These are phyloP conservation scores for Polyporus tsugae DNA, from an alignment of 1,284 basidiomycete genomes.

Conservation along the genomic window DNA sequence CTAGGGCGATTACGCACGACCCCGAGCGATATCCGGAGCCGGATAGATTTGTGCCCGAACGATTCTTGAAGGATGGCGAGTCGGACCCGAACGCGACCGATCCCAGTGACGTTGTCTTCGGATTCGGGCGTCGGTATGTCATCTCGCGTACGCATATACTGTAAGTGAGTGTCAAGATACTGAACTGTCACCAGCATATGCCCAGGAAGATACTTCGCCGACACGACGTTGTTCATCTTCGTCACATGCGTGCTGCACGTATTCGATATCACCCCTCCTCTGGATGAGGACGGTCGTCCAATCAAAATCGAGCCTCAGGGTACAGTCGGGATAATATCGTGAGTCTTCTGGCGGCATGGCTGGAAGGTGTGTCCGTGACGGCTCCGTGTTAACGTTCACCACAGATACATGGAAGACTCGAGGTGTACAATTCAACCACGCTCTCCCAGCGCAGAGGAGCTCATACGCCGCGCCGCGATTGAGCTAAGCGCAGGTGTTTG, in stretches of 20 bases:
- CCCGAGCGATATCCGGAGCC: constrained; percentile 13
- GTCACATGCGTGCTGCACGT: neutral
- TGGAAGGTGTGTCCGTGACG: neutral
- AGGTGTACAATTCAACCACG: neutral
- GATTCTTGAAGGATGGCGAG: constrained; percentile 15
- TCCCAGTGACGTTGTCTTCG: constrained; percentile 20
- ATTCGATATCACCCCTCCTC: neutral
- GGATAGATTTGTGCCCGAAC: constrained; percentile 16
- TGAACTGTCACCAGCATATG: neutral
- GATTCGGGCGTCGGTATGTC: constrained; percentile 19
- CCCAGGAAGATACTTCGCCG: constrained; percentile 9
- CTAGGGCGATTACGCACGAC: constrained; percentile 17
- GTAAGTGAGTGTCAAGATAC: neutral
- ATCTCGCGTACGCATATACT: neutral
- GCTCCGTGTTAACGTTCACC: neutral
- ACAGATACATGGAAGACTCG: neutral
- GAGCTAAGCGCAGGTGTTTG: neutral
- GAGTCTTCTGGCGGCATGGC: neutral
- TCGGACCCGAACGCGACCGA: constrained; percentile 4
- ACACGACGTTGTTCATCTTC: constrained; percentile 1
- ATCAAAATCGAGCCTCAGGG: neutral
- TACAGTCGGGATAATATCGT: neutral
- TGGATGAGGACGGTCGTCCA: neutral
- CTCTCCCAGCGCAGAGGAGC: neutral
- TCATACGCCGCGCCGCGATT: neutral